A percentile compares a stretch with the other conserved stretches of the same genome.
phyloP scores from a whole-genome alignment of 129 eudicot genomes.

The Helichrysum umbraculigerum region DNA sequence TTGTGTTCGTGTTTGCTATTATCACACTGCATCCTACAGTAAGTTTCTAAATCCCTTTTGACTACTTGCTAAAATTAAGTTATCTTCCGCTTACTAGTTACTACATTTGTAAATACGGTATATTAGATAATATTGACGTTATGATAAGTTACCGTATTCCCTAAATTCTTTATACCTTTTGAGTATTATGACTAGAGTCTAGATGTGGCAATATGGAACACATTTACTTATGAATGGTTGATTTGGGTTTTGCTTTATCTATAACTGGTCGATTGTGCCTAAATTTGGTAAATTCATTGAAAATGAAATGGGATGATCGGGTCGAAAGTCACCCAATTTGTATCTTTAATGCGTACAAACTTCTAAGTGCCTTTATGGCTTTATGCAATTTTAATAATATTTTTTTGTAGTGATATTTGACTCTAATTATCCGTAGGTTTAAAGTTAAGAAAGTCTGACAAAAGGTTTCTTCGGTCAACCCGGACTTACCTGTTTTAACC shows the following conservation, averaged over 20 bases:
- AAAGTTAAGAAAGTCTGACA: neutral
- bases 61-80: neutral
- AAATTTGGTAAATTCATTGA: no score
- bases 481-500: neutral
- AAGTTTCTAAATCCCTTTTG: conserved; percentile 38
- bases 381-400: neutral
- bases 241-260: neutral
- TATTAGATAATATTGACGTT: neutral
- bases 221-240: neutral
- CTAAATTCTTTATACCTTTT: neutral
- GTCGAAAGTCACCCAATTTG: neutral
- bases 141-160: neutral
- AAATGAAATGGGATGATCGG: neutral
- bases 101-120: neutral
- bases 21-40: conserved; percentile 87
- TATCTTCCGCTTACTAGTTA: neutral
- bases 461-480: neutral
- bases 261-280: neutral
- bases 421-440: neutral
- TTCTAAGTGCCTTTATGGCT: neutral
- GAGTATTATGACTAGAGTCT: neutral
- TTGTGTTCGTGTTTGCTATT: conserved; percentile 75
- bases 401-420: neutral
- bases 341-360: neutral
- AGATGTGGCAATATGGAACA: conserved; percentile 6